Percentiles rank a stretch among this genome's conserved stretches.
These are phyloP conservation scores for Citrullus mucosospermus DNA, from an alignment of 306 rosid species.

Conservation along the genomic window DNA sequence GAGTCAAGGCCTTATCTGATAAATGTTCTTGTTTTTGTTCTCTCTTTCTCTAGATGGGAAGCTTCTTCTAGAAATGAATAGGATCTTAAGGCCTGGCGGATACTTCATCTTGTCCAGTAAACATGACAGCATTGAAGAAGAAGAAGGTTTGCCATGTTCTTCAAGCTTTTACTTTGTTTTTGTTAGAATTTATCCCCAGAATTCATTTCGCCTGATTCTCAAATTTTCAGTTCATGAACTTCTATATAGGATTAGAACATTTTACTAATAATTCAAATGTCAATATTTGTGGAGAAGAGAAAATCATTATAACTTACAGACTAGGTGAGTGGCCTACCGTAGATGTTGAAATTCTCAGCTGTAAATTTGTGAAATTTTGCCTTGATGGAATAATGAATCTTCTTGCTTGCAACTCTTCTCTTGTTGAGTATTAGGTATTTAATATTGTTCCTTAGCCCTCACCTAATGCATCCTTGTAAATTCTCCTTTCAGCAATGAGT, in stretches of 20 bases:
- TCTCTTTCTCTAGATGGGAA: conserved; percentile 47
- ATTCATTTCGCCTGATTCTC: not conserved
- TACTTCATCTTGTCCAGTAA: conserved; percentile 78
- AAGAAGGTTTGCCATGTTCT: conserved; percentile 52
- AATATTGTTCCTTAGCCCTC: not conserved
- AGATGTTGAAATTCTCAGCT: not conserved
- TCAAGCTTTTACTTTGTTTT: not conserved
- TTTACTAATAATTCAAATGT: not conserved
- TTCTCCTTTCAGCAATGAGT: conserved; percentile 59
- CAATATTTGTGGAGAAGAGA: not conserved
- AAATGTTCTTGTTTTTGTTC: not conserved
- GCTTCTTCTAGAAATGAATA: conserved; percentile 84
- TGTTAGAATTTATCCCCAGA: not conserved
- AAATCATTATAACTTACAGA: not conserved
- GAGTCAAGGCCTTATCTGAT: not conserved
- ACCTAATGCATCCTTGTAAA: not conserved
- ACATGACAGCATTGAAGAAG: conserved; percentile 70
- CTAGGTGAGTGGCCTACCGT: not conserved
- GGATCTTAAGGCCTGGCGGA: conserved; percentile 77
- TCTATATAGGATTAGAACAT: not conserved
- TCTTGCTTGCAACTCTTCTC: not conserved
- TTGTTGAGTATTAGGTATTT: not conserved
- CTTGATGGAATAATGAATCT: not conserved
- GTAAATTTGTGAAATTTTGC: not conserved
- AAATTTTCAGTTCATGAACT: not conserved